Base-by-base conservation (phyloP, 345 rosid species). In the Euclidium syriacum region DNA sequence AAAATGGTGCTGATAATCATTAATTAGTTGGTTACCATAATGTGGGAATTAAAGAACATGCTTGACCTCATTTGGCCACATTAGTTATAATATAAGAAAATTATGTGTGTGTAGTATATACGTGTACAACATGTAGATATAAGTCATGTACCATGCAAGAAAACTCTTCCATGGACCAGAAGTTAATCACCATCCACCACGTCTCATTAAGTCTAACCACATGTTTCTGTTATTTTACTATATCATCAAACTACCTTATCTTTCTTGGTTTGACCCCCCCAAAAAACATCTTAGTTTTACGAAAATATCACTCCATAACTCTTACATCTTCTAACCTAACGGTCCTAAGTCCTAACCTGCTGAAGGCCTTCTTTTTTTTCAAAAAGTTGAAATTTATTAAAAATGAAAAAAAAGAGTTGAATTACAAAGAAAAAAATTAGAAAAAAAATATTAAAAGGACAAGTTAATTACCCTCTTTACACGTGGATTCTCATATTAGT, bases 141-240 rank as follows among this genome's bases (percentile, higher is more conserved):
- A 32, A 59, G 61, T 33, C 67, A 60, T 59, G 67, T 68, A 59
- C 53, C 73, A 68, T 59, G 65, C 54, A 60, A 68, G 55, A 68
- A 52, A 68, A 33, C 73, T 68, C 66, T 59, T 68, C 52, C 47
- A 59, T 50, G 61, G 39, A 56, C 51, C 34, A 58, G 43, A 47
- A 67, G 15, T 58, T 67, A 60, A 68, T 52, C 67, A 42, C 54
- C 24, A 58, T 68, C 48, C 54, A 60, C 73, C 73, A 51, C 62
- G 73, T 68, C 67, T 52, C 62, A 33, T 51, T 60, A 52, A 42
- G 40, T 59, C 40, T 60, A 60, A 52, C 62, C 67, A 68, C 72
- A 58, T 67, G 65, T 49, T 56, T 67, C 52, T 35, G 39, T 39
- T 30, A 10, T 16, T 29, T 39, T 30, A 56, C 23, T 23, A 23